Evolutionary conservation across 2,329 filamentous ascomycete species (phyloP).

Genomic region (Fusarium anguioides): DNA sequence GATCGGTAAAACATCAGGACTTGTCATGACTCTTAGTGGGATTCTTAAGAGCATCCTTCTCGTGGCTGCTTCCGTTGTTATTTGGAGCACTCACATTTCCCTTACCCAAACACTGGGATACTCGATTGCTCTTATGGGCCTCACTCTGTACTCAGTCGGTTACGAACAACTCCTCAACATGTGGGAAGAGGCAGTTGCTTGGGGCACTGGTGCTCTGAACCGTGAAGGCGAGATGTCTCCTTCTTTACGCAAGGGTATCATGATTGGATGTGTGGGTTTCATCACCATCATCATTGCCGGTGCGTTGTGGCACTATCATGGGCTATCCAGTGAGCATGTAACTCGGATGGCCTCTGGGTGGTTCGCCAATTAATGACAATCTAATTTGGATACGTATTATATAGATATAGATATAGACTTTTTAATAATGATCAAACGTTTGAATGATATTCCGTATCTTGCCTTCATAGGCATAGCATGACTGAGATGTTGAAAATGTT

Average conservation of each 20-base stretch:
- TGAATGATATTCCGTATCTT: not conserved
- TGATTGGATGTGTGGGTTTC: conserved; percentile 42
- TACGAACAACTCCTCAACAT: conserved; percentile 49
- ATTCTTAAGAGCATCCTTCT: conserved; percentile 91
- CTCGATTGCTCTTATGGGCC: conserved; percentile 69
- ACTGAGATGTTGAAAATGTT: not conserved
- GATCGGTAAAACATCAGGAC: conserved; percentile 89
- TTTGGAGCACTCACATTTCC: conserved; percentile 80
- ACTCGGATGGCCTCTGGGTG: conserved; percentile 34
- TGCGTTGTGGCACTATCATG: conserved; percentile 42
- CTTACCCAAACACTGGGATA: conserved; percentile 82
- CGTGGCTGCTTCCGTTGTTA: conserved; percentile 78
- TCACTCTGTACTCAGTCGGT: conserved; percentile 61
- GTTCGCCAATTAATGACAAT: conserved; percentile 36
- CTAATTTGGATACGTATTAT: conserved; percentile 25
- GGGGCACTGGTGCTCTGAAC: conserved; percentile 40
- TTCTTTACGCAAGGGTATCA: conserved; percentile 34
- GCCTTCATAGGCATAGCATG: not conserved
- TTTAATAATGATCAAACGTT: conserved; percentile 35
- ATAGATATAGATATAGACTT: conserved; percentile 25
- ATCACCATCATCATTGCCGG: conserved; percentile 44
- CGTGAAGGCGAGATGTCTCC: conserved; percentile 38
- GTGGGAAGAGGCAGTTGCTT: conserved; percentile 38
- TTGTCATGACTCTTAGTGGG: conserved; percentile 86
- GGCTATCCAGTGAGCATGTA: conserved; percentile 30